phyloP scores from a whole-genome alignment of 345 rosid species.

The Corchorus capsularis region DNA sequence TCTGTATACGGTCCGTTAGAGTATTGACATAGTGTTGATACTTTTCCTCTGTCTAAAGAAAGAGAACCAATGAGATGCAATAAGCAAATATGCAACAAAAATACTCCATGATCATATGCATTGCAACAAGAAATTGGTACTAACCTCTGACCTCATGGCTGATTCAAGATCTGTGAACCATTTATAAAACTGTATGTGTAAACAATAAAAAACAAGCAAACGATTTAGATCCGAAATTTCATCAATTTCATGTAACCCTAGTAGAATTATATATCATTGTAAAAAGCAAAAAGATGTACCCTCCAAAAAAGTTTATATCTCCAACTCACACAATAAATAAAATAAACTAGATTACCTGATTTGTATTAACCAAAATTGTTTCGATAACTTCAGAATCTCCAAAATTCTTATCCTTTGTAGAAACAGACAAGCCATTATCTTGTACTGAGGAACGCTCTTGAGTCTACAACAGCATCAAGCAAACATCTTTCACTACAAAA shows the following conservation, averaged over 20 bases:
- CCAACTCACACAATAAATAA: background rate
- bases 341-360: slow-evolving; percentile 47
- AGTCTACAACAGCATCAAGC: slow-evolving; percentile 39
- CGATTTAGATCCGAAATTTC: slow-evolving; percentile 3
- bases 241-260: background rate
- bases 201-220: background rate
- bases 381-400: slow-evolving; percentile 72
- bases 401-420: slow-evolving; percentile 41
- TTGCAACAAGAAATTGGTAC: slow-evolving; percentile 34
- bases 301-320: background rate
- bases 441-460: slow-evolving; percentile 59
- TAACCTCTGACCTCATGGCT: slow-evolving; percentile 98
- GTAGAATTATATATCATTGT: background rate
- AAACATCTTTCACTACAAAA: slow-evolving; percentile 16
- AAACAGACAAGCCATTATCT: slow-evolving; percentile 62
- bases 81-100: slow-evolving; percentile 12
- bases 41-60: slow-evolving; percentile 84
- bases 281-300: background rate
- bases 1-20: slow-evolving; percentile 78
- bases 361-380: slow-evolving; percentile 82
- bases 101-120: slow-evolving; percentile 5
- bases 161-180: slow-evolving; percentile 99
- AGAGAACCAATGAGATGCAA: slow-evolving; percentile 21
- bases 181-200: slow-evolving; percentile 72
- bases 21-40: slow-evolving; percentile 85